These are phyloP conservation scores for Orobanche coerulescens DNA, from an alignment of 257 asterid species.

Conservation along the genomic window DNA sequence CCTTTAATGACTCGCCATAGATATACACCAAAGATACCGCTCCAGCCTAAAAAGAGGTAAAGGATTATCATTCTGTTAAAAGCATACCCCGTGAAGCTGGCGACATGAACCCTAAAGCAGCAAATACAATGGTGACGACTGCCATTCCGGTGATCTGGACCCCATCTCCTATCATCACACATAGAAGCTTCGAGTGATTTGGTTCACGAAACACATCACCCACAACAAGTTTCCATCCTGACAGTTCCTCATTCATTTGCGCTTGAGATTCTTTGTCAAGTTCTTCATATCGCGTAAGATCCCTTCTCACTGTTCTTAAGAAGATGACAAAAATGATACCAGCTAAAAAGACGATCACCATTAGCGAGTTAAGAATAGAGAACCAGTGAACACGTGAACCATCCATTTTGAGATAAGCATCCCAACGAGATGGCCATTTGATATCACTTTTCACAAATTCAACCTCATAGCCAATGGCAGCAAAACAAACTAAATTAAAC, in stretches of 20 bases:
- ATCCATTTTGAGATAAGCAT: conserved; percentile 76
- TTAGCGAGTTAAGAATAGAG: conserved; percentile 65
- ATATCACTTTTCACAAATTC: conserved; percentile 56
- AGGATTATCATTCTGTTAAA: conserved; percentile 68
- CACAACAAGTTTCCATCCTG: no score
- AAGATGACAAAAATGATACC: conserved; percentile 73
- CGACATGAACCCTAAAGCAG: conserved; percentile 77
- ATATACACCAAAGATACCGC: conserved; percentile 67
- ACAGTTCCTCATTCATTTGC: no score
- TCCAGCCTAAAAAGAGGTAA: conserved; percentile 60
- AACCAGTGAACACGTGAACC: conserved; percentile 83
- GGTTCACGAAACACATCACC: conserved; percentile 86
- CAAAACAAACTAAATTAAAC: no score
- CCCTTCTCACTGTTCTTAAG: conserved; percentile 73
- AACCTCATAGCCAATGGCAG: no score
- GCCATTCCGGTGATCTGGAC: conserved; percentile 73
- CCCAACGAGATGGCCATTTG: conserved; percentile 88
- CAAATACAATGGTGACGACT: conserved; percentile 58
- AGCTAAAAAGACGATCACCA: conserved; percentile 70
- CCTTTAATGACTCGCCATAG: conserved; percentile 60
- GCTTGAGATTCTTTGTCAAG: conserved; percentile 75
- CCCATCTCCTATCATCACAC: conserved; percentile 73
- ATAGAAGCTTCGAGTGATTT: conserved; percentile 42
- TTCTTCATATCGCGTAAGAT: conserved; percentile 68
- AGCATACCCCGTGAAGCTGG: conserved; percentile 84